Evolutionary conservation across 805 yeast species (phyloP).

Genomic region (Clavispora carvajalis): DNA sequence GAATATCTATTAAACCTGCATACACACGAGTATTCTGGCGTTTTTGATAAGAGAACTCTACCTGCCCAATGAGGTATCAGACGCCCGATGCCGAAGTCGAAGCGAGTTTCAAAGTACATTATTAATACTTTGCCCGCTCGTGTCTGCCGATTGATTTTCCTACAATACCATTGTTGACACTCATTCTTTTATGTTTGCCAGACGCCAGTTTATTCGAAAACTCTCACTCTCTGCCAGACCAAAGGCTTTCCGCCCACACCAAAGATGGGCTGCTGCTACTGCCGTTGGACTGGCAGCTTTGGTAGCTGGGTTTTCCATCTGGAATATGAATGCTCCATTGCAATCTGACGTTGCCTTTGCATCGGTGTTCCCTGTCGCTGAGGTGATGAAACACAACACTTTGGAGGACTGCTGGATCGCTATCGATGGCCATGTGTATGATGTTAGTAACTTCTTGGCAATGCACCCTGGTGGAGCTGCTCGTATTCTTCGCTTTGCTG

Average conservation of each 20-base stretch:
- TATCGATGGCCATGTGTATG: slow-evolving; percentile 5
- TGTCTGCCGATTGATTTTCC: no score
- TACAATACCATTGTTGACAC: neutral
- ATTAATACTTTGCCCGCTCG: no score
- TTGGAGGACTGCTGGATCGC: slow-evolving; percentile 4
- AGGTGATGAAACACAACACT: slow-evolving; percentile 4
- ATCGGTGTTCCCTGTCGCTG: slow-evolving; percentile 1
- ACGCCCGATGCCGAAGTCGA: no score
- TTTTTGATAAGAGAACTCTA: no score
- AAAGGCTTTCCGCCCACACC: neutral
- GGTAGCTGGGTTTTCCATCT: neutral
- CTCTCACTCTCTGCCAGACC: neutral
- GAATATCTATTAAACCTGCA: no score
- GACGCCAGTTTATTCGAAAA: neutral
- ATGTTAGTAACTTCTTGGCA: slow-evolving; percentile 2
- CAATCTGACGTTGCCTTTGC: slow-evolving; percentile 1
- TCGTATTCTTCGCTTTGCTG: slow-evolving; percentile 2
- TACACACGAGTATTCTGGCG: no score
- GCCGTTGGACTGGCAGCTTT: neutral
- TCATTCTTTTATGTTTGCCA: neutral
- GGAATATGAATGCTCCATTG: neutral
- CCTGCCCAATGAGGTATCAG: no score
- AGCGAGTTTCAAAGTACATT: no score
- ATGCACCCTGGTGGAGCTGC: slow-evolving; percentile 5
- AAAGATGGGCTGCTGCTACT: neutral